A percentile compares a stretch with the other conserved stretches of the same genome.
phyloP scores from a whole-genome alignment of 2,329 filamentous ascomycete species.

The Aspergillus latus region DNA sequence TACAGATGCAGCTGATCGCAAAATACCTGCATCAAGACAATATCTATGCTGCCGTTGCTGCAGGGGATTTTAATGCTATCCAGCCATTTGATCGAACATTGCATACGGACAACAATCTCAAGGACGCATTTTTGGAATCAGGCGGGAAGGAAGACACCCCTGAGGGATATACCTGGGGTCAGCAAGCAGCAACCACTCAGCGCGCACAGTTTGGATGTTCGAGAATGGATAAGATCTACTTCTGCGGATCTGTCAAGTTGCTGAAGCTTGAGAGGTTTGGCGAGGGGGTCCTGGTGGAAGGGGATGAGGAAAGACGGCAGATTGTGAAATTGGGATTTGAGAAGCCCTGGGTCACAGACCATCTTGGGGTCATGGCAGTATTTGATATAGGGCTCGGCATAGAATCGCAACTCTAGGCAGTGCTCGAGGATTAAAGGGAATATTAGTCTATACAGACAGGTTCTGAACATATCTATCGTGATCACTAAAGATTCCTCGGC shows the following conservation, averaged over 20 bases:
- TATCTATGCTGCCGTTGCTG: not conserved
- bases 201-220: slow-evolving; percentile 10
- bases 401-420: no score
- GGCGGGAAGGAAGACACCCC: slow-evolving; percentile 8
- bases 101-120: slow-evolving; percentile 9
- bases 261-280: slow-evolving; percentile 10
- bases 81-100: slow-evolving; percentile 10
- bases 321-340: slow-evolving; percentile 10
- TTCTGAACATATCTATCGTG: no score
- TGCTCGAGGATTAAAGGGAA: no score
- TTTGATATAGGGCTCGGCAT: no score
- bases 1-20: slow-evolving; percentile 8
- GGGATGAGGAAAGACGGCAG: not conserved
- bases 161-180: slow-evolving; percentile 15
- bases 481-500: no score
- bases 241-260: not conserved
- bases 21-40: not conserved
- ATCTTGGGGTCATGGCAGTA: slow-evolving; percentile 11
- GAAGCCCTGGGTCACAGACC: slow-evolving; percentile 17
- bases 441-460: no score
- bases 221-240: slow-evolving; percentile 16
- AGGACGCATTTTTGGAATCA: slow-evolving; percentile 13
- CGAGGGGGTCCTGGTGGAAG: slow-evolving; percentile 1
- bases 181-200: slow-evolving; percentile 7
- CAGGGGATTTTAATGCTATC: slow-evolving; percentile 16